phyloP scores from a whole-genome alignment of 2,329 filamentous ascomycete genomes.

The Colletotrichum plurivorum region DNA sequence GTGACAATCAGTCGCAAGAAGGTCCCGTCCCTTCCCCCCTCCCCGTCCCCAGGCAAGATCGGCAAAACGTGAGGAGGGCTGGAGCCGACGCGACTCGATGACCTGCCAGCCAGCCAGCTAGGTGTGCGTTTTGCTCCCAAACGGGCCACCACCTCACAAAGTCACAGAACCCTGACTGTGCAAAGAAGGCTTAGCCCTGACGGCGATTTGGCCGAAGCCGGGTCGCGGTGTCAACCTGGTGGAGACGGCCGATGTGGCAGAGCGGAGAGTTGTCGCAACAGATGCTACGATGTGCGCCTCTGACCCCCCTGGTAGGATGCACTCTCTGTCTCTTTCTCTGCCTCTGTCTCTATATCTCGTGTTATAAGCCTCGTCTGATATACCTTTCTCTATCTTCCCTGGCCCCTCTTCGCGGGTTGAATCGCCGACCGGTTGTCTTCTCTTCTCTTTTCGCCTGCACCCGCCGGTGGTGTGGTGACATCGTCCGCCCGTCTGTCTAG shows the following conservation, averaged over 20 bases:
- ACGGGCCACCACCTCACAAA: not conserved
- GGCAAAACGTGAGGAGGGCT: not conserved
- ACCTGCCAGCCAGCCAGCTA: not conserved
- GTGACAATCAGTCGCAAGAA: not conserved
- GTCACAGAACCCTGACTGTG: not conserved
- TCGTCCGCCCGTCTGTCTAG: constrained; percentile 6
- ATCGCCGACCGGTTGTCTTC: constrained; percentile 13
- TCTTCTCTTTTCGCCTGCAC: constrained; percentile 13
- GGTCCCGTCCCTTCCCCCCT: not conserved
- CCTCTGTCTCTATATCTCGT: not conserved
- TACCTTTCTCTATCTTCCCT: not conserved
- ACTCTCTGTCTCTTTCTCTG: not conserved
- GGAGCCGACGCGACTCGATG: constrained; percentile 11
- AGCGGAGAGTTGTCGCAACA: constrained; percentile 33
- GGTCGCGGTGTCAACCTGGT: constrained; percentile 26
- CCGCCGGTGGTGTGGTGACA: constrained; percentile 24
- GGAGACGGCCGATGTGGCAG: constrained; percentile 24
- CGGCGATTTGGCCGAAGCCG: constrained; percentile 15
- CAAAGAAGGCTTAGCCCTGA: constrained; percentile 14
- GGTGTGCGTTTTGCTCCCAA: too few species aligned
- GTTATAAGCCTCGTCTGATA: not conserved
- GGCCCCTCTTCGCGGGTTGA: not conserved
- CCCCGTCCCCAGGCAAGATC: constrained; percentile 1
- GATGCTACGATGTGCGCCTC: not conserved
- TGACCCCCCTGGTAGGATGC: constrained; percentile 2